phyloP scores from a whole-genome alignment of 2,329 filamentous ascomycete species.

The Verticillium klebahnii region DNA sequence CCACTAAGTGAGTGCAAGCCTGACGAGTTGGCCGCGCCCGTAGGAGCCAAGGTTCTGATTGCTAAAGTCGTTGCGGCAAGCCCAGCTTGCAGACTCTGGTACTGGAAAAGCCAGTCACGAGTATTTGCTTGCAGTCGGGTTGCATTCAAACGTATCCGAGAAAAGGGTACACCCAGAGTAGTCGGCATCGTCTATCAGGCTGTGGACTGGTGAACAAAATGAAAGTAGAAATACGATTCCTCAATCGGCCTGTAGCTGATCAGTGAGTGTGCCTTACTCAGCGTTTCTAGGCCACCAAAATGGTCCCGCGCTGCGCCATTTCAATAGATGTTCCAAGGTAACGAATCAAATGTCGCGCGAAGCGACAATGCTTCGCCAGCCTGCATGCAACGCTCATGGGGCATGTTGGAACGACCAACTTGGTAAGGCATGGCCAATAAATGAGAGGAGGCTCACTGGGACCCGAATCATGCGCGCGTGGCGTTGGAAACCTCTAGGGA shows the following conservation, averaged over 20 bases:
- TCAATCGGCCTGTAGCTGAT: background rate
- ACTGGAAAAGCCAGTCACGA: no score
- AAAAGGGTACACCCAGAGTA: no score
- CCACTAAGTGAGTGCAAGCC: no score
- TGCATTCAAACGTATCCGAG: no score
- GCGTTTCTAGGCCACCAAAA: background rate
- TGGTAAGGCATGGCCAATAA: background rate
- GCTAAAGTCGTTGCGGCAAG: no score
- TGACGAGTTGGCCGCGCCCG: no score
- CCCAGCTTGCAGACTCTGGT: no score
- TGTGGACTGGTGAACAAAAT: background rate
- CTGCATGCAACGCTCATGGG: background rate
- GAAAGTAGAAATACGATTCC: background rate
- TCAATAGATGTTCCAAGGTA: background rate
- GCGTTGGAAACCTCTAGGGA: background rate
- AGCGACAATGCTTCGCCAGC: background rate
- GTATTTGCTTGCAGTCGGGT: no score
- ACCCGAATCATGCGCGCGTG: background rate
- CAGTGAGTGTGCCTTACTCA: background rate
- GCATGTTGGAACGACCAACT: background rate
- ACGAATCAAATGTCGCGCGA: background rate
- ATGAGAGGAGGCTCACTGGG: background rate
- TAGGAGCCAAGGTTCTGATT: no score
- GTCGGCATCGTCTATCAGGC: background rate
- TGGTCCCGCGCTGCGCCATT: background rate